Evolutionary conservation across 2,329 filamentous ascomycete genomes (phyloP).

Genomic region (Penicillium sp.): DNA sequence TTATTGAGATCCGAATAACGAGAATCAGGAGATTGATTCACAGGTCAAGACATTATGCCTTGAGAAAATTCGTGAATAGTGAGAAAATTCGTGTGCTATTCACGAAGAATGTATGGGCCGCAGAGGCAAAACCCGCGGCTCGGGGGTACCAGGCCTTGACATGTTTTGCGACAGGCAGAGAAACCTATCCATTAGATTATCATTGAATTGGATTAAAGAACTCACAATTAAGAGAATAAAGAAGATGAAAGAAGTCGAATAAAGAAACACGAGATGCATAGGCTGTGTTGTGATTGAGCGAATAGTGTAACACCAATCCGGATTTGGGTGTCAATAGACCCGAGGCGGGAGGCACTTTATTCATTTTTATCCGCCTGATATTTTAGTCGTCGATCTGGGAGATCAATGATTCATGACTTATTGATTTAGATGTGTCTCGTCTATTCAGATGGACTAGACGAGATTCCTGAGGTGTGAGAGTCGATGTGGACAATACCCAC

Average conservation of each 20-base stretch:
- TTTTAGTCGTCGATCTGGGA: neutral
- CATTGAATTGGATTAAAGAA: neutral
- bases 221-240: neutral
- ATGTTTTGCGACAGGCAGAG: constrained; percentile 1
- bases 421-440: neutral
- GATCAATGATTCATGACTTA: neutral
- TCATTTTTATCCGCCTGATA: constrained; percentile 4
- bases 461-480: neutral
- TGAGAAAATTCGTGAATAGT: neutral
- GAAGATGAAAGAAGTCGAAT: neutral
- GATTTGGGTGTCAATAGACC: constrained; percentile 28
- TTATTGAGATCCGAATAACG: constrained; percentile 6
- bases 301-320: constrained; percentile 13
- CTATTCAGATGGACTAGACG: neutral
- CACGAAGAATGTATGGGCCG: constrained; percentile 7
- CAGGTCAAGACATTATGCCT: constrained; percentile 2
- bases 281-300: neutral
- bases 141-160: neutral
- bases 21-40: constrained; percentile 9
- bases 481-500: neutral
- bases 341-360: neutral
- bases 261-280: neutral
- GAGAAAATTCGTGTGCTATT: neutral
- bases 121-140: constrained; percentile 5
- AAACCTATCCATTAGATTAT: constrained; percentile 5